A percentile compares a stretch with the other conserved stretches of the same genome.
phyloP scores from a whole-genome alignment of 257 asterid species.

The Ballota nigra region DNA sequence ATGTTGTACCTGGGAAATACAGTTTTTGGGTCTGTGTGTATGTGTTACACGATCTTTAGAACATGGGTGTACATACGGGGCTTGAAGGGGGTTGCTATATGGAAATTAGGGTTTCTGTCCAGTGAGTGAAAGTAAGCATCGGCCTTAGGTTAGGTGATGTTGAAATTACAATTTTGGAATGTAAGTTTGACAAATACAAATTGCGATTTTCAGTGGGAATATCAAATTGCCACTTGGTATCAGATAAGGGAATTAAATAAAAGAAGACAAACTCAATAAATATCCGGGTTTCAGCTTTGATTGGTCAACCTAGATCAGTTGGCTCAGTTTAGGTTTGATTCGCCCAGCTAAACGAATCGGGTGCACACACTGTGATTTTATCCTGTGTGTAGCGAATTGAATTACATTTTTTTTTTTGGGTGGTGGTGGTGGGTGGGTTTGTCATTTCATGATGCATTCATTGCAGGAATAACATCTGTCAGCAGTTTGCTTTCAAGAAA shows the following conservation, averaged over 20 bases:
- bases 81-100: too few relatives aligned
- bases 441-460: too few relatives aligned
- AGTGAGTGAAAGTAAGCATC: background rate
- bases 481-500: too few relatives aligned
- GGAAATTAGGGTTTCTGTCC: background rate
- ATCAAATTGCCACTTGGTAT: background rate
- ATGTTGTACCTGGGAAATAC: background rate
- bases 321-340: background rate
- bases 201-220: background rate
- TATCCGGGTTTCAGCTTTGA: background rate
- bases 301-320: background rate
- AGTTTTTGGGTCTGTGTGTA: background rate
- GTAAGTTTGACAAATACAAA: too few relatives aligned
- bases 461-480: too few relatives aligned
- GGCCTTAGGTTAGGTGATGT: background rate
- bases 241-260: background rate
- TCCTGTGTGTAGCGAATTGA: too few relatives aligned
- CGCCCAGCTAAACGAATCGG: background rate
- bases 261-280: background rate
- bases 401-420: background rate
- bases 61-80: too few relatives aligned
- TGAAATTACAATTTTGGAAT: background rate
- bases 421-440: background rate
- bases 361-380: background rate
- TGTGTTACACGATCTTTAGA: too few relatives aligned